These are phyloP conservation scores for Cordyceps cicadae DNA, from an alignment of 2,329 filamentous ascomycete genomes.

Conservation along the genomic window DNA sequence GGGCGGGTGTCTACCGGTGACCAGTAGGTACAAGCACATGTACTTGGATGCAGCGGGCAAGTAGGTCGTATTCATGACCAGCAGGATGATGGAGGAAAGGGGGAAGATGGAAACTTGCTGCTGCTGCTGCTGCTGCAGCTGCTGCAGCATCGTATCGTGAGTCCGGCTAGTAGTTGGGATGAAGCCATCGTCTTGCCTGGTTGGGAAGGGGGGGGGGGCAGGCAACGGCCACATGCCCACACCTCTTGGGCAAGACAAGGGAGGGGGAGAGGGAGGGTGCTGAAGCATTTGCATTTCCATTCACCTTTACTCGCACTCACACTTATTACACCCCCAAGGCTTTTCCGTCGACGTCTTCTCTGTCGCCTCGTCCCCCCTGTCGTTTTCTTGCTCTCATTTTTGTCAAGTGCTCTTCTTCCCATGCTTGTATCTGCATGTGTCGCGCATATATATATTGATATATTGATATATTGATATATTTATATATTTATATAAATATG, in stretches of 20 bases:
- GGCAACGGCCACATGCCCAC: constrained; percentile 6
- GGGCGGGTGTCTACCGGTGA: background rate
- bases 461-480: no score
- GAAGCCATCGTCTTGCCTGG: background rate
- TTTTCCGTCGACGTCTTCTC: background rate
- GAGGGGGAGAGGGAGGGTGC: background rate
- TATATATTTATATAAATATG: no score
- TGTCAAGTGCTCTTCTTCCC: background rate
- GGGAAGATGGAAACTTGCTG: background rate
- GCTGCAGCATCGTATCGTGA: constrained; percentile 11
- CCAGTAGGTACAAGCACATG: background rate
- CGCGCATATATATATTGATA: no score
- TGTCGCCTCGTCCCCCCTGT: background rate
- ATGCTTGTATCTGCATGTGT: background rate
- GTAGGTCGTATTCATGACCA: background rate
- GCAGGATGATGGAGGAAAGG: background rate
- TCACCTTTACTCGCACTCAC: background rate
- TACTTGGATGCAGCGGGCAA: background rate
- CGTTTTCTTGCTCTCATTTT: background rate
- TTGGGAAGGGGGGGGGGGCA: background rate
- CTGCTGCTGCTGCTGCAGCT: no score
- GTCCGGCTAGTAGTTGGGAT: background rate
- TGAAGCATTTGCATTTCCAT: background rate
- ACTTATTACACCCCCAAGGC: no score
- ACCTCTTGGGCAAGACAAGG: background rate